Base-by-base conservation (phyloP, 2,329 filamentous ascomycete genomes). In the Penicillium brasilianum region DNA sequence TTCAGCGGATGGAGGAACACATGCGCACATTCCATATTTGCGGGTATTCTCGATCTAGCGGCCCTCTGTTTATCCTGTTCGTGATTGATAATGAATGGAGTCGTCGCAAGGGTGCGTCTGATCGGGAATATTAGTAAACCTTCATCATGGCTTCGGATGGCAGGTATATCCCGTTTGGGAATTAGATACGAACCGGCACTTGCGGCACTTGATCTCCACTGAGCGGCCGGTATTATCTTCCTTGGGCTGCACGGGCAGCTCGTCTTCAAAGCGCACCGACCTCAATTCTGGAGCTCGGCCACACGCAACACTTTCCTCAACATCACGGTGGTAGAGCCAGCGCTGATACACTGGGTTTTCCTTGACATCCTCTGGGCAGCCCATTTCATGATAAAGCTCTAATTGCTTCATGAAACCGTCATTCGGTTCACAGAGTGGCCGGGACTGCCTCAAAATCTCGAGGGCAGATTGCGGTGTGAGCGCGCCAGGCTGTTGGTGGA, bases 341-440 rank as follows among this genome's bases (percentile, higher is more conserved):
- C 92, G 87, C 76, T 95, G 92, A 77, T 98, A 99, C 14, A 85
- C 79, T 0, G 92, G 90, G 50, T 93, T 85, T 10, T 83, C 80
- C 65, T 90, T 89, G 55, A 91, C 80, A 65, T 87, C 83, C 22
- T 82, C 85, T 1, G 93, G 91, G 67, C 89, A 94, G 50, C 88
- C 88, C 91, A 97, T 97, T 66, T 89, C 82, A 81, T 92, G 90
- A 83, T 94, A 99, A 57, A 98, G 82, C 67, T 90, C 84, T 5
- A 99, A 84, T 77, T 99, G 95, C 54, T 87, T 82, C 88, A 94
- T 93, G 83, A 99, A 99, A 30, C 93, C 94, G 34, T 87, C 81
- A 74, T 99, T 99, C 3, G 95, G 95, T 72, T 96, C 92, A 62
- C 90, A 93, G 57, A 95, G 85, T 16, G 90, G 87, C 41, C 94